phyloP scores from a whole-genome alignment of 2,329 filamentous ascomycete species.

The Pseudogymnoascus verrucosus region DNA sequence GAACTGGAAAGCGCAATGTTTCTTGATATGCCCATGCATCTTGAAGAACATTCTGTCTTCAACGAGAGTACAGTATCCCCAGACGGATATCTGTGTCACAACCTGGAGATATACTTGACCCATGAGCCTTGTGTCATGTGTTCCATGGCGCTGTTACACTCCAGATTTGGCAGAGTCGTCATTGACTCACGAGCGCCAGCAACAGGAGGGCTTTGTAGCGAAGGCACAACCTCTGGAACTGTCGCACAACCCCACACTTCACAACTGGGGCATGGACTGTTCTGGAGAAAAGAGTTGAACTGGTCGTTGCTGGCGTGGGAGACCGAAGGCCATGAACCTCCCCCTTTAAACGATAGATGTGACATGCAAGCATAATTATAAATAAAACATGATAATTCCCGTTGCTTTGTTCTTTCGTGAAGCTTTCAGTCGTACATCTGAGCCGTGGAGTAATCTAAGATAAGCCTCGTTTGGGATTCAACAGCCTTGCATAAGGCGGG shows the following conservation, averaged over 20 bases:
- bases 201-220: slow-evolving; percentile 77
- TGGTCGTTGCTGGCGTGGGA: slow-evolving; percentile 81
- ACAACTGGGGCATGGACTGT: slow-evolving; percentile 57
- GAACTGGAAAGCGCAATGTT: slow-evolving; percentile 52
- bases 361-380: slow-evolving; percentile 4
- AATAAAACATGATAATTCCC: neutral
- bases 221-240: slow-evolving; percentile 42
- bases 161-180: slow-evolving; percentile 77
- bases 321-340: slow-evolving; percentile 11
- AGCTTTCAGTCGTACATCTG: neutral
- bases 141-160: slow-evolving; percentile 92
- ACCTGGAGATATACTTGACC: slow-evolving; percentile 86
- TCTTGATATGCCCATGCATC: slow-evolving; percentile 60
- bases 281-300: slow-evolving; percentile 71
- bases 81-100: slow-evolving; percentile 88
- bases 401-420: neutral
- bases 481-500: slow-evolving; percentile 8
- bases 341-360: slow-evolving; percentile 2
- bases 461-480: neutral
- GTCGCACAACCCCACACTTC: slow-evolving; percentile 28
- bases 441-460: neutral
- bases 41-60: slow-evolving; percentile 55
- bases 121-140: slow-evolving; percentile 97
- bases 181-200: slow-evolving; percentile 71
- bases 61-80: slow-evolving; percentile 55